These are phyloP conservation scores for Epichloe brachyelytri DNA, from an alignment of 2,329 filamentous ascomycete species.

Conservation along the genomic window DNA sequence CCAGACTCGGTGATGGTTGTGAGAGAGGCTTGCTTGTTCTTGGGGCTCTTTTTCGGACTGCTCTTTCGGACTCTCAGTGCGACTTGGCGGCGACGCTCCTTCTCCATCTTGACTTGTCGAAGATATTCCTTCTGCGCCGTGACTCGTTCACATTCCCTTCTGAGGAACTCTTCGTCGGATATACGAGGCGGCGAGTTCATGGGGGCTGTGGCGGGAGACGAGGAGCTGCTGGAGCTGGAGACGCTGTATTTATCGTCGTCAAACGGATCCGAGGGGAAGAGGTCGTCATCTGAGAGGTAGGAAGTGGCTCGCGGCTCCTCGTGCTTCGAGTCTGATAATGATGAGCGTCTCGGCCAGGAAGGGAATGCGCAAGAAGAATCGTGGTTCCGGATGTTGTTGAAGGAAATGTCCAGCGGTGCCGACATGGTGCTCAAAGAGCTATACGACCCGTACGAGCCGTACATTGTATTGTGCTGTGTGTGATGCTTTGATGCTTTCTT, in stretches of 20 bases:
- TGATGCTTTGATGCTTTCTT: not conserved
- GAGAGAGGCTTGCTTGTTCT: constrained; percentile 36
- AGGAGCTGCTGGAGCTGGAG: constrained; percentile 31
- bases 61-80: constrained; percentile 21
- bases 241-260: constrained; percentile 38
- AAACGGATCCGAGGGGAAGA: constrained; percentile 38
- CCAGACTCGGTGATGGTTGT: constrained; percentile 39
- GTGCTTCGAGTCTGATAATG: constrained; percentile 30
- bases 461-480: constrained; percentile 24
- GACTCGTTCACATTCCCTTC: constrained; percentile 37
- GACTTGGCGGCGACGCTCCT: constrained; percentile 37
- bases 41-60: constrained; percentile 36
- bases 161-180: constrained; percentile 35
- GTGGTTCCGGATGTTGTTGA: constrained; percentile 26
- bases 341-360: constrained; percentile 44
- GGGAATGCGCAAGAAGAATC: constrained; percentile 41
- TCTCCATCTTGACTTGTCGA: constrained; percentile 37
- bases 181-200: constrained; percentile 22
- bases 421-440: constrained; percentile 33
- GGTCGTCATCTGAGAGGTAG: constrained; percentile 51
- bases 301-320: constrained; percentile 36
- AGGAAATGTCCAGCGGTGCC: constrained; percentile 33
- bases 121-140: constrained; percentile 40
- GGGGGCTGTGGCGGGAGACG: constrained; percentile 17
- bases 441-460: constrained; percentile 37